phyloP scores from a whole-genome alignment of 495 filamentous ascomycete genomes.

The Delitschia confertaspora region DNA sequence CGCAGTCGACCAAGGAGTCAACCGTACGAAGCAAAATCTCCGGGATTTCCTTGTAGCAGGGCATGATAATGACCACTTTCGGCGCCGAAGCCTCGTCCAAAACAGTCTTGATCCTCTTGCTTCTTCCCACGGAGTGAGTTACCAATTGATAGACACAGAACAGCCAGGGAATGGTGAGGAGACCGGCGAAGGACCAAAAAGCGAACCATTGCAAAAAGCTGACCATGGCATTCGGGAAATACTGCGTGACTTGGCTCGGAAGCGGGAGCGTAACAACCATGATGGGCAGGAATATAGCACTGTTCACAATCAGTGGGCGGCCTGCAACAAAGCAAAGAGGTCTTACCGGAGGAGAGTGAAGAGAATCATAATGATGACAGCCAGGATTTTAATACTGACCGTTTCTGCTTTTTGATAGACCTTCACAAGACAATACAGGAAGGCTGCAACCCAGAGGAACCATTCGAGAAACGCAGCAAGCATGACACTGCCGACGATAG shows the following conservation, averaged over 20 bases:
- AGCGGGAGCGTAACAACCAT: slow-evolving; percentile 93
- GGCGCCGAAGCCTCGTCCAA: slow-evolving; percentile 80
- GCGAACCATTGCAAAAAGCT: slow-evolving; percentile 84
- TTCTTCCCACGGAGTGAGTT: slow-evolving; percentile 73
- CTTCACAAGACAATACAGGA: slow-evolving; percentile 83
- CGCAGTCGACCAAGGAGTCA: slow-evolving; percentile 87
- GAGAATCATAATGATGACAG: slow-evolving; percentile 61
- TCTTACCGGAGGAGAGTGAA: slow-evolving; percentile 69
- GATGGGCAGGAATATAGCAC: slow-evolving; percentile 79
- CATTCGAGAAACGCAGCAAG: slow-evolving; percentile 82
- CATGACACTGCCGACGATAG: slow-evolving; percentile 76
- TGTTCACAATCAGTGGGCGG: slow-evolving; percentile 31
- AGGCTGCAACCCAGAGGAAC: slow-evolving; percentile 88
- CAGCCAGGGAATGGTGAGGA: slow-evolving; percentile 83
- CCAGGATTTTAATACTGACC: slow-evolving; percentile 68
- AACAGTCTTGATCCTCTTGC: slow-evolving; percentile 69
- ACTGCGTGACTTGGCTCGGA: slow-evolving; percentile 56
- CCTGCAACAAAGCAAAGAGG: not conserved
- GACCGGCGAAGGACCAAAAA: slow-evolving; percentile 84
- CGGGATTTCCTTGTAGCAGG: slow-evolving; percentile 89
- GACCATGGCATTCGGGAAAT: slow-evolving; percentile 62
- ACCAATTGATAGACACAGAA: slow-evolving; percentile 87
- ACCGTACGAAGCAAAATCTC: slow-evolving; percentile 79
- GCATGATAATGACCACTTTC: slow-evolving; percentile 96
- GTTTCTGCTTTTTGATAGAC: slow-evolving; percentile 86